Evolutionary conservation across 805 yeast genomes (phyloP), one percentile per base, ranked within the genome.

Genomic region (Lachancea sp.): DNA sequence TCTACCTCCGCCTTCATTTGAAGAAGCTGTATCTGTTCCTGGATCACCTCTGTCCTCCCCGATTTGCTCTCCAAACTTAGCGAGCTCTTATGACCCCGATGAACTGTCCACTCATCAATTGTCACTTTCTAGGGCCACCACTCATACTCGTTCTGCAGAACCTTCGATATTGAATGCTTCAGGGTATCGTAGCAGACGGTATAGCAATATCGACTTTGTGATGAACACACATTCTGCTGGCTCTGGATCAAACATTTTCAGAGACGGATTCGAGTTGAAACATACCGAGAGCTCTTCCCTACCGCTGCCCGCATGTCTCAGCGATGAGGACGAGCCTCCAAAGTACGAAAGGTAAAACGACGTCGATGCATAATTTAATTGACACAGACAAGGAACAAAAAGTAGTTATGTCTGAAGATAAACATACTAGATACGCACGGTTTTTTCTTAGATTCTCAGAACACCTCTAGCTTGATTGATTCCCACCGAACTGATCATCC

Each of bases 401-500:
- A 23, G 11, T 8, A 30, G 15, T 18, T 30, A 8, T 18, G 11
- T 9, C 11, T 23, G 8, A 23, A 8, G 11, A 23, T 23, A 23
- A 8, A 23, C 11, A n/a, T n/a, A n/a, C n/a, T n/a, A n/a, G n/a
- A n/a, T 23, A 23, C 11, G 25, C 8, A 23, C 25, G 8, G 8
- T 11, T 8, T 23, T 8, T 13, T 6, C 6, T 47, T 41, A 61
- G 32, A 62, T 62, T 41, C 54, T 55, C 49, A 52, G 45, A 5
- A 57, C 67, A 3, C 67, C 67, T 47, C 67, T 60, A n/a, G 76
- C 77, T 41, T 76, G 78, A 42, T 74, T 69, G 5, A 74, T 61
- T 5, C 83, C 87, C 5, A 80, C 65, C 17, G 75, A 63, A 12
- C 77, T 67, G 1, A 81, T 71, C 60, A 78, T 67, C 45, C 73